phyloP scores from a whole-genome alignment of 495 filamentous ascomycete species.

The Neurospora terricola region DNA sequence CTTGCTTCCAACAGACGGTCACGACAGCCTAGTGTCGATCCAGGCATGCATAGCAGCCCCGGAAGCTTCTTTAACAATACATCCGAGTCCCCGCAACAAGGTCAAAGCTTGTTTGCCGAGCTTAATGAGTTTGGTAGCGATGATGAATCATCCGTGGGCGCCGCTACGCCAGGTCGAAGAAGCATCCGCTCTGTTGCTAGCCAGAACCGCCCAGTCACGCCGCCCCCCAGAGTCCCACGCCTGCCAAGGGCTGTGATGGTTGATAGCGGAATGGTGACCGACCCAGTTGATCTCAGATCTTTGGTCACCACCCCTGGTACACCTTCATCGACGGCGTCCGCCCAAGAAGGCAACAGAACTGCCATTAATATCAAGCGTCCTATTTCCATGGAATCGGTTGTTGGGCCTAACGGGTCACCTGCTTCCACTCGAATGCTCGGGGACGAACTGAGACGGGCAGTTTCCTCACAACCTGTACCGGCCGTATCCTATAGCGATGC shows the following conservation, averaged over 20 bases:
- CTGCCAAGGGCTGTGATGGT: constrained; percentile 53
- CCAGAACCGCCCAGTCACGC: constrained; percentile 24
- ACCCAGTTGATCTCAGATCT: constrained; percentile 40
- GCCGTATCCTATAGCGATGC: constrained; percentile 30
- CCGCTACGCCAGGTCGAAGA: constrained; percentile 34
- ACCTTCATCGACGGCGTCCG: neutral
- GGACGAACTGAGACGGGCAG: constrained; percentile 14
- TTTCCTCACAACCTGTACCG: constrained; percentile 15
- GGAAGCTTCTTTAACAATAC: constrained; percentile 44
- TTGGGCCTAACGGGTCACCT: constrained; percentile 15
- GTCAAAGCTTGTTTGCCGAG: constrained; percentile 84
- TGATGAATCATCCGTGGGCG: constrained; percentile 42
- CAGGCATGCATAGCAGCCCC: constrained; percentile 38
- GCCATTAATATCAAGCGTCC: constrained; percentile 12
- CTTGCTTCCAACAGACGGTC: constrained; percentile 44
- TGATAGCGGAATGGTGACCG: constrained; percentile 83
- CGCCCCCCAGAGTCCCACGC: constrained; percentile 44
- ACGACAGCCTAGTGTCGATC: constrained; percentile 55
- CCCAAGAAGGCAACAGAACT: neutral
- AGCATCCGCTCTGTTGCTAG: constrained; percentile 33
- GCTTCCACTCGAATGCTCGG: constrained; percentile 22
- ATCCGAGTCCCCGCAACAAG: constrained; percentile 41
- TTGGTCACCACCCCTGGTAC: neutral
- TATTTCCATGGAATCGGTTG: constrained; percentile 30
- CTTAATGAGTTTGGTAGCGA: constrained; percentile 64